Evolutionary conservation across 805 yeast species (phyloP).

Genomic region (Myxozyma kluyveri): DNA sequence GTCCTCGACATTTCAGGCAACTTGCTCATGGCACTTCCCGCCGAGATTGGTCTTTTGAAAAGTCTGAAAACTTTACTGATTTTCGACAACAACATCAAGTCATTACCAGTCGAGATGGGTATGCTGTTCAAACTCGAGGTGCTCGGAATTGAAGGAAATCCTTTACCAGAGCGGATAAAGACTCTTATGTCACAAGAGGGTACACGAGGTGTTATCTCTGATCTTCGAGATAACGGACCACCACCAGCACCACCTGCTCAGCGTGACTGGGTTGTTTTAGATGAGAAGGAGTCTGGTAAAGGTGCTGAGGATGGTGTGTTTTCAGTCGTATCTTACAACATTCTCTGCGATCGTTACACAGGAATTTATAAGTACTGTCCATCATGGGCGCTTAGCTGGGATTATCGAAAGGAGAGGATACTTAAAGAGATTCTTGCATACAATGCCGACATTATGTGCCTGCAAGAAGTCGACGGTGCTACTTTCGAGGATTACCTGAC

Average conservation of each 20-base stretch:
- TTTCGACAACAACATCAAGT: constrained; percentile 77
- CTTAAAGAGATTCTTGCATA: constrained; percentile 66
- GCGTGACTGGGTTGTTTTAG: constrained; percentile 78
- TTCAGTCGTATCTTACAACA: constrained; percentile 82
- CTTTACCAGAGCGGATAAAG: constrained; percentile 63
- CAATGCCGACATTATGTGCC: constrained; percentile 75
- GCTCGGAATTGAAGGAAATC: constrained; percentile 91
- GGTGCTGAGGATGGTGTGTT: constrained; percentile 43
- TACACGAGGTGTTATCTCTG: constrained; percentile 74
- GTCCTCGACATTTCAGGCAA: constrained; percentile 85
- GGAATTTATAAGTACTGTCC: constrained; percentile 93
- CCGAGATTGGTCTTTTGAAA: constrained; percentile 78
- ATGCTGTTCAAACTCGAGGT: constrained; percentile 78
- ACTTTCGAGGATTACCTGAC: constrained; percentile 85
- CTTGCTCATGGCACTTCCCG: constrained; percentile 66
- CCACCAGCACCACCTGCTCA: constrained; percentile 62
- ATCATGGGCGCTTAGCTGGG: constrained; percentile 95
- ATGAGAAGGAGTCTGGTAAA: constrained; percentile 56
- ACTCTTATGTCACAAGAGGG: constrained; percentile 76
- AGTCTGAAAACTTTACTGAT: constrained; percentile 76
- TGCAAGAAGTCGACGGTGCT: constrained; percentile 92
- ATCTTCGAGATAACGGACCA: constrained; percentile 80
- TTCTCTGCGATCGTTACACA: constrained; percentile 93
- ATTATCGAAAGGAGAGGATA: constrained; percentile 74
- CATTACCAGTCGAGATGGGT: constrained; percentile 82